phyloP scores from a whole-genome alignment of 2,329 filamentous ascomycete species.

The Ophiostoma sp. region DNA sequence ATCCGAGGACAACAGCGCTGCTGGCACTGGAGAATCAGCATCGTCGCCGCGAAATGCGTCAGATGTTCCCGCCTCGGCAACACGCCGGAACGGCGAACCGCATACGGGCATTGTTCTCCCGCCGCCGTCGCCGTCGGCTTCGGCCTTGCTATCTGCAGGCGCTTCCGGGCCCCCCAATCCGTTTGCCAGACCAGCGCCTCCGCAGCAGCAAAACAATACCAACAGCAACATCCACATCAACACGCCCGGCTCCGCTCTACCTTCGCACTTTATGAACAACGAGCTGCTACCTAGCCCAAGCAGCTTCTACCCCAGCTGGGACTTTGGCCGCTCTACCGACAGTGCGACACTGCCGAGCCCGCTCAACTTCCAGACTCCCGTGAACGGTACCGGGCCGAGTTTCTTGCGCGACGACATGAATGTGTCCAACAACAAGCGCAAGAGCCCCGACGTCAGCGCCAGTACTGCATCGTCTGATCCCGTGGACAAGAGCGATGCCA shows the following conservation, averaged over 20 bases:
- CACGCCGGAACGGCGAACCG: conserved; percentile 35
- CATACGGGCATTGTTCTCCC: conserved; percentile 69
- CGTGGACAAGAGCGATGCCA: conserved; percentile 44
- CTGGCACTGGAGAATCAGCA: conserved; percentile 62
- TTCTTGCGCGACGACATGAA: conserved; percentile 54
- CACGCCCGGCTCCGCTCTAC: conserved; percentile 89
- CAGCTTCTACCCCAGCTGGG: conserved; percentile 90
- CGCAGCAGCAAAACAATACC: conserved; percentile 39
- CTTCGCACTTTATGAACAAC: conserved; percentile 82
- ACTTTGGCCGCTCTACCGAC: conserved; percentile 61
- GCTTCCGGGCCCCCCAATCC: conserved; percentile 91
- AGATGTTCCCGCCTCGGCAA: conserved; percentile 52
- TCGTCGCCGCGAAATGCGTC: conserved; percentile 53
- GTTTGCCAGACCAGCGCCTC: conserved; percentile 80
- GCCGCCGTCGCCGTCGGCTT: conserved; percentile 85
- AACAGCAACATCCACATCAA: conserved; percentile 56
- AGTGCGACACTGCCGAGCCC: conserved; percentile 88
- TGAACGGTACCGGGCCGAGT: conserved; percentile 56
- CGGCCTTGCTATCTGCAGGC: conserved; percentile 79
- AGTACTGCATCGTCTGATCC: conserved; percentile 40
- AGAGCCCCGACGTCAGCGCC: conserved; percentile 49
- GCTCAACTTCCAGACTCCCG: conserved; percentile 84
- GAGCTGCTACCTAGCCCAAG: conserved; percentile 86
- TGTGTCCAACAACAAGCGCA: conserved; percentile 44
- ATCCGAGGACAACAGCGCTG: conserved; percentile 64